Base-by-base conservation (phyloP, 495 filamentous ascomycete genomes). In the Aspergillus haitiensis region DNA sequence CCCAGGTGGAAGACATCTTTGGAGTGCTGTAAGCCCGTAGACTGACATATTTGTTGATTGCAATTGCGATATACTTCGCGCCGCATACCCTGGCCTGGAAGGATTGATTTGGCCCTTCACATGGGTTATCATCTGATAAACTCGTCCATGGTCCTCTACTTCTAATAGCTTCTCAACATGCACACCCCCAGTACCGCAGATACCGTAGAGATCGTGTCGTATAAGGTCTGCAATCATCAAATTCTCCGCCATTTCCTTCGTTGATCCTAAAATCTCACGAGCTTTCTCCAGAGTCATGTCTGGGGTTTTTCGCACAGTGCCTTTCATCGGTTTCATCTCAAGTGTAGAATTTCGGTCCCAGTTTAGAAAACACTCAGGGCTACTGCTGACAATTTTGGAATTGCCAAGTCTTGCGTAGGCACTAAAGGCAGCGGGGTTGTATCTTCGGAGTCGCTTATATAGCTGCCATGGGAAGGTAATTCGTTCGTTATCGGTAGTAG, bases 141-240 rank as follows among this genome's bases (percentile, higher is more conserved):
- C 89, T 52, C 85, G 91, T 12, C 87, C 84, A 68, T 95, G 93
- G 64, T 97, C 93, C 70, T 97, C 94, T 6, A 97, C 89, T 37
- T 83, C 78, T 67, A 97, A 86, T 9, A 97, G 79, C 52, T 91
- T 84, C 5, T 73, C 69, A 0, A 96, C 90, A 16, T 70, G 67
- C 1, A 86, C 82, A 53, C 84, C 81, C 0, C 86, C 88, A 5
- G 86, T 78, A 6, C 88, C 88, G 56, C 86, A 88, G 35, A 96
- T 86, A 37, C 86, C 84, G 70, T 93, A 89, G 18, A 98, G 78
- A 71, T 98, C 94, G 68, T 97, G 93, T 0, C 93, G 82, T 33
- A 96, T 92, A 6, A 98, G 78, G 74, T 97, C 94, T 1, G 96
- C 92, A 60, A 98, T 97, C 94, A 98, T 98, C 7, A 98, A 83